Evolutionary conservation across 2,329 filamentous ascomycete species (phyloP).

Genomic region (Ilyonectria destructans): DNA sequence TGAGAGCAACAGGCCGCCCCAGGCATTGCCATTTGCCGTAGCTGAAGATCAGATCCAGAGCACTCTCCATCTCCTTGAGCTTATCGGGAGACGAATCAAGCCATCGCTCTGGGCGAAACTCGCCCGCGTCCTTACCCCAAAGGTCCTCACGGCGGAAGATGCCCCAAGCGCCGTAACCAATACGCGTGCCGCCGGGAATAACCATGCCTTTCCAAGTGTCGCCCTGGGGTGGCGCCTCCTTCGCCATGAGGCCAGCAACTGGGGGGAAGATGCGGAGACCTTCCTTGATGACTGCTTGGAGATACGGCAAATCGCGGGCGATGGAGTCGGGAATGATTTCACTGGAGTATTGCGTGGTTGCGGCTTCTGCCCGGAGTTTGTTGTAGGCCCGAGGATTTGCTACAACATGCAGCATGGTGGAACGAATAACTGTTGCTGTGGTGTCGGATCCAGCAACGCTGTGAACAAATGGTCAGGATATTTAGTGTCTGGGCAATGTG

Average conservation of each 20-base stretch:
- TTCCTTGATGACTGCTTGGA: constrained; percentile 68
- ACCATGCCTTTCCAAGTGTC: constrained; percentile 53
- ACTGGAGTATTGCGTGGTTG: constrained; percentile 33
- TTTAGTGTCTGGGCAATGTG: rapidly evolving
- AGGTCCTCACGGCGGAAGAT: constrained; percentile 53
- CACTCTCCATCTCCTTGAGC: constrained; percentile 54
- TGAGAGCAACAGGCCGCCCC: constrained; percentile 56
- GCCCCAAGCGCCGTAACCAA: constrained; percentile 56
- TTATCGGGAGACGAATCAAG: constrained; percentile 54
- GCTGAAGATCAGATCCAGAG: constrained; percentile 58
- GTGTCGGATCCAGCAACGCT: constrained; percentile 72
- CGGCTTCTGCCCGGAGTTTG: constrained; percentile 58
- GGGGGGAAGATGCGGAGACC: constrained; percentile 58
- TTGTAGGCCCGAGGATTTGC: constrained; percentile 64
- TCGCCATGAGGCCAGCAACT: constrained; percentile 56
- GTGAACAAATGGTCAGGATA: neutral
- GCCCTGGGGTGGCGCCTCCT: constrained; percentile 52
- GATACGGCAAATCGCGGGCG: constrained; percentile 58
- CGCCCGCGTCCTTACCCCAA: constrained; percentile 55
- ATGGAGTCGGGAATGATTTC: constrained; percentile 53
- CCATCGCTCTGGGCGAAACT: constrained; percentile 57
- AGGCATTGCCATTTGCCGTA: constrained; percentile 59
- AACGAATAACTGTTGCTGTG: constrained; percentile 69
- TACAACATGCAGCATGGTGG: constrained; percentile 67
- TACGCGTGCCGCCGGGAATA: constrained; percentile 53